Percentiles rank a stretch among this genome's conserved stretches.
Evolutionary conservation across 164 flowering plant genomes (phyloP).

Genomic region (Malania oleifera): DNA sequence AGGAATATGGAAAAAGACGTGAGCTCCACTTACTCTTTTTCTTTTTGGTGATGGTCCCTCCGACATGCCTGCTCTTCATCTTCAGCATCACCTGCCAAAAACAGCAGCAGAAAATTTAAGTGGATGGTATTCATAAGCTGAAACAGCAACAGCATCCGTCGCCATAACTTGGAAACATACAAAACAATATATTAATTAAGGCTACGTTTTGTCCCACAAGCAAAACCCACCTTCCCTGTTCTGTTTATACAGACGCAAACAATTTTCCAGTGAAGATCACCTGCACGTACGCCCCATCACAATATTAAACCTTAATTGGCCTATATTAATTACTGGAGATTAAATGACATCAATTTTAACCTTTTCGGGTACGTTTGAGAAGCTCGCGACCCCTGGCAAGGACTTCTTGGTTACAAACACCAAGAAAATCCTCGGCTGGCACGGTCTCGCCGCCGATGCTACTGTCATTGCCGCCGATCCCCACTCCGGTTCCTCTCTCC

Average conservation of each 20-base stretch:
- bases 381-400: slow-evolving; percentile 62
- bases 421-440: slow-evolving; percentile 28
- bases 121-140: no score
- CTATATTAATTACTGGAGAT: not conserved
- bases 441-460: slow-evolving; percentile 27
- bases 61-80: slow-evolving; percentile 71
- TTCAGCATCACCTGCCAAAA: slow-evolving; percentile 54
- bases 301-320: not conserved
- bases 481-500: slow-evolving; percentile 28
- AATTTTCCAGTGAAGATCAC: slow-evolving; percentile 75
- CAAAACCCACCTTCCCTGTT: slow-evolving; percentile 40
- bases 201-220: not conserved
- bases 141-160: no score
- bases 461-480: slow-evolving; percentile 9
- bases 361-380: slow-evolving; percentile 69
- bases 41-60: slow-evolving; percentile 58
- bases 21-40: slow-evolving; percentile 62
- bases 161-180: not conserved
- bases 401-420: slow-evolving; percentile 37
- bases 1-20: no score
- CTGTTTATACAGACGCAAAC: slow-evolving; percentile 60
- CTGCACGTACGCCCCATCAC: slow-evolving; percentile 34
- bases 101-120: not conserved
- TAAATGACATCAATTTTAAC: slow-evolving; percentile 27
- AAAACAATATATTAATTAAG: not conserved